Evolutionary conservation across 768 basidiomycete genomes (phyloP).

Genomic region (Pleurotus platypus): DNA sequence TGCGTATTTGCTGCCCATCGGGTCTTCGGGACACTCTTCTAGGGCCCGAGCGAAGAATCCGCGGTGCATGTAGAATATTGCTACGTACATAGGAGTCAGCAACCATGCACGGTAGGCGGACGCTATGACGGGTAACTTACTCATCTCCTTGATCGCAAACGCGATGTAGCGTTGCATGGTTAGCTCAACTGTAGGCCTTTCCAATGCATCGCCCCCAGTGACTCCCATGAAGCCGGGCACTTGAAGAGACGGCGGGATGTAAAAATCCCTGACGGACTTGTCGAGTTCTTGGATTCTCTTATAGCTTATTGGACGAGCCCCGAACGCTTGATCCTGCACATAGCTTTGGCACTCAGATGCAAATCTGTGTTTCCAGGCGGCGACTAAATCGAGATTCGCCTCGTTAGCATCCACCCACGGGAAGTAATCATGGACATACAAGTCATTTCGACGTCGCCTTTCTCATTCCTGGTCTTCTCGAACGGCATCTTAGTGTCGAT

Average conservation of each 20-base stretch:
- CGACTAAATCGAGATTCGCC: constrained; percentile 33
- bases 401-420: constrained; percentile 6
- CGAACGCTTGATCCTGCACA: constrained; percentile 68
- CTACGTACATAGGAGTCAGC: constrained; percentile 16
- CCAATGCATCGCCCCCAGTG: constrained; percentile 34
- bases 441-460: constrained; percentile 56
- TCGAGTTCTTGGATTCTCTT: constrained; percentile 61
- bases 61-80: constrained; percentile 70
- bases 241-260: constrained; percentile 61
- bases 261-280: constrained; percentile 60
- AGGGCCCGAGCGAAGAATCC: constrained; percentile 72
- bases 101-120: constrained; percentile 21
- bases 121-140: constrained; percentile 14
- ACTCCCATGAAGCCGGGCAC: constrained; percentile 61
- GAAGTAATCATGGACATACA: constrained; percentile 37
- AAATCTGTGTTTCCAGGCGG: constrained; percentile 70
- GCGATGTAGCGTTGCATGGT: constrained; percentile 67
- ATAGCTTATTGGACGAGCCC: constrained; percentile 58
- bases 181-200: constrained; percentile 49
- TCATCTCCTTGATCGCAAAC: constrained; percentile 67
- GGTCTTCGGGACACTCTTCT: constrained; percentile 59
- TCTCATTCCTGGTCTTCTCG: constrained; percentile 36
- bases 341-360: constrained; percentile 56
- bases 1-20: constrained; percentile 66
- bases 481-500: constrained; percentile 53